Conservation (phyloP, 2,329 filamentous ascomycete species). For the Pestalotiopsis sp. region DNA sequence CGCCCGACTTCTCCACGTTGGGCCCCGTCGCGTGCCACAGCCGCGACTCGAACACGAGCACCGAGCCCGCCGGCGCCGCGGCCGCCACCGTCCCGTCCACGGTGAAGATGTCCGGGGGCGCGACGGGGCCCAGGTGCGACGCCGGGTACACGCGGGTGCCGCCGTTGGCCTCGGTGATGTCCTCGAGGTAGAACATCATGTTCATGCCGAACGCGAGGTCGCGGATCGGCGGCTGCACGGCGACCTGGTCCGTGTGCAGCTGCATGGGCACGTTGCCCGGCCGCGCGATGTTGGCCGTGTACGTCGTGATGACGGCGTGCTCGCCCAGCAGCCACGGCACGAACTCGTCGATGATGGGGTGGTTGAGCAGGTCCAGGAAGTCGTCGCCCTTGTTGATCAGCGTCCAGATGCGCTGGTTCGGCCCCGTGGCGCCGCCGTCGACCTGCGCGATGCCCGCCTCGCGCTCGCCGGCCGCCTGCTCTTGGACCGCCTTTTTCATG, state of each 20-base stretch:
- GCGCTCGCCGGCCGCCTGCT: constrained; percentile 29
- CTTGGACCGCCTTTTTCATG: constrained; percentile 24
- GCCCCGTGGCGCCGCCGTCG: constrained; percentile 22
- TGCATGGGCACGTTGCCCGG: constrained; percentile 29
- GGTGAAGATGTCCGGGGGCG: constrained; percentile 28
- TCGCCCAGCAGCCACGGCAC: constrained; percentile 31
- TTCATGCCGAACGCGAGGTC: constrained; percentile 27
- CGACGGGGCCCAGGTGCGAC: constrained; percentile 24
- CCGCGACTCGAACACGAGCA: constrained; percentile 29
- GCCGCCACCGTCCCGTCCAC: constrained; percentile 26
- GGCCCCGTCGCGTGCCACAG: constrained; percentile 32
- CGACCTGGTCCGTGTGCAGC: constrained; percentile 31
- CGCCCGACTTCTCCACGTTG: constrained; percentile 20
- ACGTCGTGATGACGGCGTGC: constrained; percentile 29
- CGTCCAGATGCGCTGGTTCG: constrained; percentile 24
- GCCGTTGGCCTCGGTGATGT: constrained; percentile 34
- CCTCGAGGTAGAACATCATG: constrained; percentile 29
- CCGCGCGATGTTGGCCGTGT: constrained; percentile 32
- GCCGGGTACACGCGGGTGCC: constrained; percentile 31
- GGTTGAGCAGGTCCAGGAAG: constrained; percentile 29
- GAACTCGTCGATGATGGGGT: constrained; percentile 28
- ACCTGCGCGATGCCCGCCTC: constrained; percentile 22
- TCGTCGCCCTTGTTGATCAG: constrained; percentile 18
- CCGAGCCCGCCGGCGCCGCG: constrained; percentile 28
- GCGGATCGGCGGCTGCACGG: constrained; percentile 27